Evolutionary conservation across 345 rosid genomes (phyloP), one percentile per base, ranked within the genome.

Genomic region (Eucalyptus erythrocorys): DNA sequence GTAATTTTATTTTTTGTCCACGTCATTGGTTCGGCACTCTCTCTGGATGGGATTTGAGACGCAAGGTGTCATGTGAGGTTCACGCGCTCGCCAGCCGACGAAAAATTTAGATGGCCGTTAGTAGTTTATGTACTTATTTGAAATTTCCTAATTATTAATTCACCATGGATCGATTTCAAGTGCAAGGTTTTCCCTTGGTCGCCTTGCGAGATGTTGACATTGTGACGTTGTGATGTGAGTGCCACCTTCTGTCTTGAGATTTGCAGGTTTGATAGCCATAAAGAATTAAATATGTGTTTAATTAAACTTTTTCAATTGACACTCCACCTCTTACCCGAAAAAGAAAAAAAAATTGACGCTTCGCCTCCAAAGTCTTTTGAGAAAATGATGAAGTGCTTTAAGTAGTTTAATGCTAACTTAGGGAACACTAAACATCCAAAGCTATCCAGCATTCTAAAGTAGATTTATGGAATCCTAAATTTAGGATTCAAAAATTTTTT

Each of bases 261-360:
- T 7, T 51, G 24, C 26, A 3, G 0, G 57, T 51, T 51, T 10
- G n/a, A 19, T 19, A 51, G 26, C 26, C 57, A 51, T 19, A 19
- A 22, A 5, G 22, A 51, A 51, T 51, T 51, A 19, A 51, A 2
- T 4, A 51, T 0, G 2, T 1, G 10, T 51, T 51, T 51, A 3
- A 19, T 51, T 51, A 1, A 1, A 5, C 7, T 51, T 19, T 7
- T 51, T 10, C 10, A 9, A 51, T 19, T 1, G 0, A 19, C 57
- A 8, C 24, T 19, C 10, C 1, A n/a, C n/a, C n/a, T n/a, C n/a
- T n/a, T n/a, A n/a, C n/a, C n/a, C n/a, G n/a, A n/a, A n/a, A n/a
- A n/a, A n/a, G n/a, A n/a, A n/a, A n/a, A n/a, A n/a, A n/a, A n/a
- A 9, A 51, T 19, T 1, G 0, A 19, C 57, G 3, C 24, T 19